Base-by-base conservation (phyloP, 2,329 filamentous ascomycete species). In the Nothophaeocryptopus gaeumannii region DNA sequence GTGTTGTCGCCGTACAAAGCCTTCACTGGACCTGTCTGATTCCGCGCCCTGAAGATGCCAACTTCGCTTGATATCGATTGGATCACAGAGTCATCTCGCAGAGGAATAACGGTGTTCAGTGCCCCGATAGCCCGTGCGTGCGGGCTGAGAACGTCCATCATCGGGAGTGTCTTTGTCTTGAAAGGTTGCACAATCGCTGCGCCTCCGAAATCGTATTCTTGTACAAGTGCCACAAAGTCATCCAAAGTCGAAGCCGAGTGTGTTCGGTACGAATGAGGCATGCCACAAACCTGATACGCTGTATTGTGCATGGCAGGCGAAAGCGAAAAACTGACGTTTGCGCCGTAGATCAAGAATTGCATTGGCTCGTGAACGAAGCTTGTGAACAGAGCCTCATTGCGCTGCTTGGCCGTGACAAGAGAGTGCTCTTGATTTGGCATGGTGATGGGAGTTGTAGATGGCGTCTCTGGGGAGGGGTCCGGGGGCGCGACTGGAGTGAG, bases 1-100 rank as follows among this genome's bases (percentile, higher is more conserved):
- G 86, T 90, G 52, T 91, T 91, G 51, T 90, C 86, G 1, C 86
- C 88, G 55, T 89, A 88, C 0, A 90, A 73, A 0, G 83, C 85
- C 54, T 80, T 79, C 5, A 89, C 80, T 0, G 82, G 79, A 0
- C 86, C 86, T 1, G 83, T 77, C 37, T 81, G 77, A 54, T 84
- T 84, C 51, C 83, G 77, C 38, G 83, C 76, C 29, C 75, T 72
- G 38, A 76, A 72, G n/a, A 81, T 68, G 1, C 76, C 75, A 4
- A 70, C 50, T 26, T 80, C 79, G 29, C 78, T 74, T 0, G 82
- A 35, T 34, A 58, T 39, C 8, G 57, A 48, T 20, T 50, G 40
- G 38, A 58, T 58, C 29, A 57, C 54, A 1, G 78, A 0, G 83
- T 77, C 32, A 73, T 79, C 74, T 15, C 86, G 80, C 8, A 90